These are phyloP conservation scores for Iris pallida DNA, from an alignment of 116 monocot genomes.

Conservation along the genomic window DNA sequence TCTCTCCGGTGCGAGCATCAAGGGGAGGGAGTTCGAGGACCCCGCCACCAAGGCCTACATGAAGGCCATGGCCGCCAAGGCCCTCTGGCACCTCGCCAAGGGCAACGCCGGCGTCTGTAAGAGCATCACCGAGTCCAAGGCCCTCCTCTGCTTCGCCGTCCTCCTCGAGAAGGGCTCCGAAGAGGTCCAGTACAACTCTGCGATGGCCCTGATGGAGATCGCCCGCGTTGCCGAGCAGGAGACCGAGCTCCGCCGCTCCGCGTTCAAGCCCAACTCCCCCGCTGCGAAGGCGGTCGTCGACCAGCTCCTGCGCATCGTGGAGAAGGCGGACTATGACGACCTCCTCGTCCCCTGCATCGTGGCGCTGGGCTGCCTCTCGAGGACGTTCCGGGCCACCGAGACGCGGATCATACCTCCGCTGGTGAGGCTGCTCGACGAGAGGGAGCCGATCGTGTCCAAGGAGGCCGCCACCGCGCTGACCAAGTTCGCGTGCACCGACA, in stretches of 20 bases:
- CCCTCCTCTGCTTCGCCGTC: constrained; percentile 83
- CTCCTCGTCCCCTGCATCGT: constrained; percentile 73
- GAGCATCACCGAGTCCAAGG: constrained; percentile 84
- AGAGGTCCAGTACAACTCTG: constrained; percentile 75
- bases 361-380: constrained; percentile 73
- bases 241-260: constrained; percentile 63
- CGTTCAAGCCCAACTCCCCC: constrained; percentile 88
- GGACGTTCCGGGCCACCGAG: constrained; percentile 88
- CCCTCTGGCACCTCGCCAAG: constrained; percentile 60
- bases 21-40: constrained; percentile 77
- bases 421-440: constrained; percentile 70
- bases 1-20: constrained; percentile 34
- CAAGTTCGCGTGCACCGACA: constrained; percentile 80
- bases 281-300: constrained; percentile 79
- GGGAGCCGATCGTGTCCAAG: constrained; percentile 40
- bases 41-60: constrained; percentile 66
- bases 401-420: constrained; percentile 74
- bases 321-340: constrained; percentile 49
- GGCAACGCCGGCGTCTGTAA: constrained; percentile 63
- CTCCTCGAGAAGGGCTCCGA: constrained; percentile 74
- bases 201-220: constrained; percentile 85
- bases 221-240: constrained; percentile 61
- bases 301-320: constrained; percentile 64
- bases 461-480: constrained; percentile 60
- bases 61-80: constrained; percentile 92